phyloP scores from a whole-genome alignment of 192 early-diverging fungal genomes.

The Umbelopsis sp. region DNA sequence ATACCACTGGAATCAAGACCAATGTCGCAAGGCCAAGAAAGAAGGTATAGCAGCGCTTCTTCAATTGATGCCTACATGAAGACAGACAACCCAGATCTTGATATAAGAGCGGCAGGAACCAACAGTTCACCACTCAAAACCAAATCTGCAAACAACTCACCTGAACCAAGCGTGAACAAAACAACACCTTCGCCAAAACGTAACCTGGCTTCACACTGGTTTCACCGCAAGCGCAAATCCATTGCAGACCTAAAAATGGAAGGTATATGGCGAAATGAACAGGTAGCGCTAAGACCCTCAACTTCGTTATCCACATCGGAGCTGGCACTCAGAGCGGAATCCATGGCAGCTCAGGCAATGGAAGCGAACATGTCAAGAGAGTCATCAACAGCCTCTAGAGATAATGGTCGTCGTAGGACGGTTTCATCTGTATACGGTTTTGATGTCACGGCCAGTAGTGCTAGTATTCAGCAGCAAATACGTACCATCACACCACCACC shows the following conservation, averaged over 20 bases:
- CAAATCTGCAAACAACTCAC: not conserved
- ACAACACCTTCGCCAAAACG: not conserved
- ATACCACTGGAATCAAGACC: not conserved
- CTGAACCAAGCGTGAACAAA: not conserved
- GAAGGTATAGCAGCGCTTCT: not conserved
- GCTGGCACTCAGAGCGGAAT: not conserved
- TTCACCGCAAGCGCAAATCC: constrained; percentile 13
- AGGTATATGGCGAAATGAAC: constrained; percentile 5
- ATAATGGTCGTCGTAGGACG: not conserved
- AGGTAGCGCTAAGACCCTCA: not conserved
- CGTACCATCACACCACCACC: constrained; percentile 1
- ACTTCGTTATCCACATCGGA: constrained; percentile 2
- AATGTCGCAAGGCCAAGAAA: not conserved
- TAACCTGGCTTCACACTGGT: not conserved
- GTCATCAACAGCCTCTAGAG: not conserved
- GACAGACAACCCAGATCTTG: not conserved
- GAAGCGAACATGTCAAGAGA: not conserved
- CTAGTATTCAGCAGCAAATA: not conserved
- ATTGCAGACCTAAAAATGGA: constrained; percentile 11
- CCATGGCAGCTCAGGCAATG: constrained; percentile 2
- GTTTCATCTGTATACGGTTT: constrained; percentile 9
- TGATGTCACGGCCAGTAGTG: constrained; percentile 7
- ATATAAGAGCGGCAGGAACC: not conserved
- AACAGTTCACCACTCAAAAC: not conserved
- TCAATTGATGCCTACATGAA: not conserved